These are phyloP conservation scores for Septoria petroselini DNA, from an alignment of 2,329 filamentous ascomycete genomes.

Conservation along the genomic window DNA sequence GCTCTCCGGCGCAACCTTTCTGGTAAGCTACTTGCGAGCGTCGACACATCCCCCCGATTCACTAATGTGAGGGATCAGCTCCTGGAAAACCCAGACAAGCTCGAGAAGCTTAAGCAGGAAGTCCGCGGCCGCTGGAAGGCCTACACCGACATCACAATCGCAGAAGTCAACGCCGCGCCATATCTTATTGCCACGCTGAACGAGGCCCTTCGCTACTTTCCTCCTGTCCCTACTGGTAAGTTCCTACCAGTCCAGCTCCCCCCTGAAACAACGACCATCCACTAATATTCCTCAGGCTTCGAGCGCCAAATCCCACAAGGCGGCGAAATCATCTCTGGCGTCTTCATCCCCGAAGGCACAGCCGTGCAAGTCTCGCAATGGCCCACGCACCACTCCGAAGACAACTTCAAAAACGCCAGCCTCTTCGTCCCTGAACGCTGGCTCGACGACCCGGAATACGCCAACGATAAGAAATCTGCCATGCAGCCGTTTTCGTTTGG, in stretches of 20 bases:
- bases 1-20: slow-evolving; percentile 42
- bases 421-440: slow-evolving; percentile 36
- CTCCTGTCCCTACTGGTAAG: slow-evolving; percentile 42
- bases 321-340: slow-evolving; percentile 32
- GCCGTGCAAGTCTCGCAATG: slow-evolving; percentile 30
- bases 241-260: no score
- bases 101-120: slow-evolving; percentile 44
- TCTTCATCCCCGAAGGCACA: slow-evolving; percentile 33
- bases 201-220: slow-evolving; percentile 47
- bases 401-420: slow-evolving; percentile 31
- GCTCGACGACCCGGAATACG: slow-evolving; percentile 29
- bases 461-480: slow-evolving; percentile 29
- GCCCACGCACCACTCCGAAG: slow-evolving; percentile 25
- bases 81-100: slow-evolving; percentile 39
- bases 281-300: slow-evolving; percentile 25
- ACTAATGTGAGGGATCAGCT: slow-evolving; percentile 30
- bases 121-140: slow-evolving; percentile 41
- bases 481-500: slow-evolving; percentile 37
- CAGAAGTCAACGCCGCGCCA: slow-evolving; percentile 21
- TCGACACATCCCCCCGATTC: neutral
- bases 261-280: no score
- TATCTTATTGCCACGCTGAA: slow-evolving; percentile 47
- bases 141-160: slow-evolving; percentile 31
- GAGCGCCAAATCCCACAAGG: slow-evolving; percentile 28
- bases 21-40: slow-evolving; percentile 18